Conservation (phyloP, 1,284 basidiomycete genomes). For the Salmacisia buchloeana region DNA sequence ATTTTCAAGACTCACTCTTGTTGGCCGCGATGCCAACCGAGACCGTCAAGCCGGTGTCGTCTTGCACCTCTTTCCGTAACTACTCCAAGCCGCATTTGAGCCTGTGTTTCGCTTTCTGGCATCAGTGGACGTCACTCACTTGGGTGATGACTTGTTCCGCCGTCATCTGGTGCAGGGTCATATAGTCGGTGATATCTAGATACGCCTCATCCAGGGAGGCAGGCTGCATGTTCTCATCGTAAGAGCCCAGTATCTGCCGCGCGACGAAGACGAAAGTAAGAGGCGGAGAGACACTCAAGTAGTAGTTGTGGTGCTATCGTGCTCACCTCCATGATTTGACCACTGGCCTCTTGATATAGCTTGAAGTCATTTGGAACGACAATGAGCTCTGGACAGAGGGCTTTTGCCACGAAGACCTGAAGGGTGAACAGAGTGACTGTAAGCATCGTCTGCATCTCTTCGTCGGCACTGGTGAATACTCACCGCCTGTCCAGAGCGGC, state of each 20-base stretch:
- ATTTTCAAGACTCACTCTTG: constrained; percentile 56
- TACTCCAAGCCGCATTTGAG: too few species aligned
- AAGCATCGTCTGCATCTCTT: too few species aligned
- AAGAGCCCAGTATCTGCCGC: constrained; percentile 60
- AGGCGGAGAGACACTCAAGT: neutral
- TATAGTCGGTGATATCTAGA: constrained; percentile 75
- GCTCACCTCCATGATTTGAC: constrained; percentile 43
- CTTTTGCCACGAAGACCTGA: constrained; percentile 71
- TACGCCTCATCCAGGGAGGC: constrained; percentile 81
- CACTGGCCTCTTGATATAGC: constrained; percentile 44
- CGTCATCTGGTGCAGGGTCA: constrained; percentile 62
- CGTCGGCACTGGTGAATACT: neutral
- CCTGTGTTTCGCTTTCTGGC: constrained; percentile 62
- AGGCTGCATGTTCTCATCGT: constrained; percentile 72
- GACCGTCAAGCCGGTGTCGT: constrained; percentile 65
- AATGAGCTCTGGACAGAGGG: constrained; percentile 85
- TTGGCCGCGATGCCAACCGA: constrained; percentile 64
- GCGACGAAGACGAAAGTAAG: neutral
- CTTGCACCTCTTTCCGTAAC: constrained; percentile 29
- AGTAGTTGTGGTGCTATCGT: neutral
- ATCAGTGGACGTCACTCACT: constrained; percentile 64
- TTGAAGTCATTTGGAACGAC: constrained; percentile 57
- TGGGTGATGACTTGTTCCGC: constrained; percentile 70
- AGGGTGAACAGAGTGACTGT: constrained; percentile 26
- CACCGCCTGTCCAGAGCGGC: constrained; percentile 1